Base-by-base conservation (phyloP, 2,329 filamentous ascomycete species). In the Fusarium luffae region DNA sequence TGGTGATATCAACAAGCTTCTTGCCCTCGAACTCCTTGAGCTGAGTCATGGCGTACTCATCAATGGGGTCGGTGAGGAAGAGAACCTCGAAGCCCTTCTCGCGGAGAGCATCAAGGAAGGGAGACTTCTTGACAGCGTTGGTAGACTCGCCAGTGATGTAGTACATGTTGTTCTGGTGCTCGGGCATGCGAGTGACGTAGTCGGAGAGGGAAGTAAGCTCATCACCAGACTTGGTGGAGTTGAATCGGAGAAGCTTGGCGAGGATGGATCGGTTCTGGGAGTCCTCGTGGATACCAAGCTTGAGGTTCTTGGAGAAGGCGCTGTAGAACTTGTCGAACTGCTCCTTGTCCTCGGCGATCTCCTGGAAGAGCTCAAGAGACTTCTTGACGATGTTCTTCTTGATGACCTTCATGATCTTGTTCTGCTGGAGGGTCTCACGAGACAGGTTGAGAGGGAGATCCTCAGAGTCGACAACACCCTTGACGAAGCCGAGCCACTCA, bases 331-430 rank as follows among this genome's bases (percentile, higher is more conserved):
- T 99, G 91, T 99, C 96, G 83, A 99, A 99, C 85, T 98, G 93
- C 90, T 99, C 96, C 86, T 97, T 97, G 86, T 99, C 96, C 89
- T 99, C 96, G 64, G 96, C 91, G 73, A 99, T 99, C 89, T 99
- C 96, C 79, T 90, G 90, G 92, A 99, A 99, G 83, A 99, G 93
- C 89, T 99, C 96, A 74, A 99, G 93, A 74, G 93, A 93, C 93
- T 99, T 99, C 94, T 98, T 99, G 89, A 99, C 94, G 74, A 99
- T 97, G 92, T 99, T 99, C 94, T 99, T 99, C 91, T 97, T 97
- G 90, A 98, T 98, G 84, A 98, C 96, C 92, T 98, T 98, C 96
- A 98, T 98, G 89, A 99, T 99, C 94, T 98, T 98, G 93, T 98
- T 99, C 89, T 98, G 96, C 87, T 99, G 96, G 52, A 99, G 93